Conservation (phyloP, 208 protist species). For the Acanthamoeba healyi region DNA sequence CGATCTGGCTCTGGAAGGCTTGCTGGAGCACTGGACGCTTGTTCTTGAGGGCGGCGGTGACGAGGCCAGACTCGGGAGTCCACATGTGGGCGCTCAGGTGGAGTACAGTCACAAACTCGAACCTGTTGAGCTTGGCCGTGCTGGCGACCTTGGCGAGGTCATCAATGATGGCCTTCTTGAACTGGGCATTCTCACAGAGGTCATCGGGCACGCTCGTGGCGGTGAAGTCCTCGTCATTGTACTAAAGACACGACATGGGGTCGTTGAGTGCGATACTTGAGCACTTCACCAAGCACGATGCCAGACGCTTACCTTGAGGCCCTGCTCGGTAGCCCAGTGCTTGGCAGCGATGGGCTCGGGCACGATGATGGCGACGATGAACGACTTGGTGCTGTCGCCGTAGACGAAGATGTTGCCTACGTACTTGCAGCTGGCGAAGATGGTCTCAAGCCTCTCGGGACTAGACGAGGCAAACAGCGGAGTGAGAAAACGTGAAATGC, state of each 20-base stretch:
- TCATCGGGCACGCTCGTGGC: slow-evolving; percentile 38
- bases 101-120: slow-evolving; percentile 25
- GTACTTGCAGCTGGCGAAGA: slow-evolving; percentile 68
- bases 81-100: slow-evolving; percentile 81
- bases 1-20: slow-evolving; percentile 35
- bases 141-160: slow-evolving; percentile 73
- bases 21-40: slow-evolving; percentile 82
- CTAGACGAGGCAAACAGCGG: slow-evolving; percentile 5
- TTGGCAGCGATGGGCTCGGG: slow-evolving; percentile 82
- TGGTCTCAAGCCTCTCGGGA: slow-evolving; percentile 73
- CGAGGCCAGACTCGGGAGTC: slow-evolving; percentile 87
- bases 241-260: not conserved
- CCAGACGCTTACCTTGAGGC: slow-evolving; percentile 12
- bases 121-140: slow-evolving; percentile 69
- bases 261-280: too few relatives aligned
- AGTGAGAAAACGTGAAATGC: not conserved
- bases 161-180: slow-evolving; percentile 83
- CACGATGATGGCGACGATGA: slow-evolving; percentile 88
- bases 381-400: slow-evolving; percentile 80
- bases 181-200: slow-evolving; percentile 59
- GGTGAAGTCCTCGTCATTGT: slow-evolving; percentile 10
- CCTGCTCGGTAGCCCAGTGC: slow-evolving; percentile 25
- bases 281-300: too few relatives aligned
- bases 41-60: slow-evolving; percentile 93
- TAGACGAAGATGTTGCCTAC: slow-evolving; percentile 74